Percentiles rank a stretch among this genome's conserved stretches.
phyloP scores from a whole-genome alignment of 148 eudicot species.

The Fagopyrum homotropicum region DNA sequence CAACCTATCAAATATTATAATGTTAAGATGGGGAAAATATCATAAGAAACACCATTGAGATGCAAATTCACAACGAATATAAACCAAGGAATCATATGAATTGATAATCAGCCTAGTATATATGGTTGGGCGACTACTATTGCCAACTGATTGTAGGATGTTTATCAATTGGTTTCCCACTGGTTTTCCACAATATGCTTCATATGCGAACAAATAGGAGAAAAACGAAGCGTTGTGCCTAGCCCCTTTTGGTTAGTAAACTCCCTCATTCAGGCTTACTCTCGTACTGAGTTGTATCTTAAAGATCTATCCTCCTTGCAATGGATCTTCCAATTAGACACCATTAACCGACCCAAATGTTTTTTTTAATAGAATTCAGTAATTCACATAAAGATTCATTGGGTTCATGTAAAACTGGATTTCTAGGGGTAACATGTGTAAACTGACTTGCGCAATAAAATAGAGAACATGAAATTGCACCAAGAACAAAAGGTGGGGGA shows the following conservation, averaged over 20 bases:
- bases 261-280: neutral
- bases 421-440: neutral
- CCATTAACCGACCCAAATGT: neutral
- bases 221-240: neutral
- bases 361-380: neutral
- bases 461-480: no score
- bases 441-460: neutral
- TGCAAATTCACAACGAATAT: neutral
- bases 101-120: no score
- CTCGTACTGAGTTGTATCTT: neutral
- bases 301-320: neutral
- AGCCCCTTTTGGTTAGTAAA: neutral
- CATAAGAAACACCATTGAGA: neutral
- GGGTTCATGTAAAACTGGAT: neutral
- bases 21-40: neutral
- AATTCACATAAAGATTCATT: no score
- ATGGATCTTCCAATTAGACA: neutral
- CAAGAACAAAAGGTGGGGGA: neutral
- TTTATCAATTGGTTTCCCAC: no score
- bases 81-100: no score
- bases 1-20: conserved; percentile 41
- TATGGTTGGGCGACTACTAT: no score
- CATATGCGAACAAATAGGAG: neutral
- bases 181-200: neutral
- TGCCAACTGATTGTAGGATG: no score